Conservation (phyloP, 2,329 filamentous ascomycete genomes). For the Colletotrichum plurivorum region DNA sequence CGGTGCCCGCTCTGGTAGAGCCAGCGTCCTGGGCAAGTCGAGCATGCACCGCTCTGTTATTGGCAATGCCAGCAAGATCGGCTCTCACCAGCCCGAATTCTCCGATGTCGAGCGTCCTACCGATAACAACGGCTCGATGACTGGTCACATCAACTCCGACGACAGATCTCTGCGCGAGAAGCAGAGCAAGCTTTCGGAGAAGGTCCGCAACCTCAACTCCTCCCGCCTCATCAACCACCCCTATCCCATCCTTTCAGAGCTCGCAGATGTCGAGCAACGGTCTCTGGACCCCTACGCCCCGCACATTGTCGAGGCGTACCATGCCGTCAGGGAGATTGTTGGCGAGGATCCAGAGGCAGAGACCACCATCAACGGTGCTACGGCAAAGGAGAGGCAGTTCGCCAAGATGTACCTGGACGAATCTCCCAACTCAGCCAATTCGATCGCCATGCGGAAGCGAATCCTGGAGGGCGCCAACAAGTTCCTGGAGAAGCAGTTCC, state of each 20-base stretch:
- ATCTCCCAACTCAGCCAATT: slow-evolving; percentile 73
- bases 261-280: slow-evolving; percentile 80
- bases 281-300: slow-evolving; percentile 79
- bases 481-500: slow-evolving; percentile 87
- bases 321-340: slow-evolving; percentile 83
- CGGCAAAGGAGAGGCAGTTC: slow-evolving; percentile 82
- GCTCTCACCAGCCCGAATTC: slow-evolving; percentile 71
- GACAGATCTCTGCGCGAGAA: slow-evolving; percentile 87
- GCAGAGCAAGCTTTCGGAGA: slow-evolving; percentile 84
- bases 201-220: slow-evolving; percentile 84
- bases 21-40: slow-evolving; percentile 68
- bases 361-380: slow-evolving; percentile 71
- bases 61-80: slow-evolving; percentile 80
- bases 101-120: slow-evolving; percentile 76
- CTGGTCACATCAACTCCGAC: slow-evolving; percentile 70
- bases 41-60: slow-evolving; percentile 88
- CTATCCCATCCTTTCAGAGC: slow-evolving; percentile 82
- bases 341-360: slow-evolving; percentile 77
- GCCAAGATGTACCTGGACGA: slow-evolving; percentile 84
- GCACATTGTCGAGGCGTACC: slow-evolving; percentile 86
- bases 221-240: slow-evolving; percentile 75
- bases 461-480: slow-evolving; percentile 85
- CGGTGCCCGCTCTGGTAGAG: slow-evolving; percentile 71
- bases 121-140: slow-evolving; percentile 60
- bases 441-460: slow-evolving; percentile 79